Conservation (phyloP, 495 filamentous ascomycete genomes). For the Trichocladium uniseriatum region DNA sequence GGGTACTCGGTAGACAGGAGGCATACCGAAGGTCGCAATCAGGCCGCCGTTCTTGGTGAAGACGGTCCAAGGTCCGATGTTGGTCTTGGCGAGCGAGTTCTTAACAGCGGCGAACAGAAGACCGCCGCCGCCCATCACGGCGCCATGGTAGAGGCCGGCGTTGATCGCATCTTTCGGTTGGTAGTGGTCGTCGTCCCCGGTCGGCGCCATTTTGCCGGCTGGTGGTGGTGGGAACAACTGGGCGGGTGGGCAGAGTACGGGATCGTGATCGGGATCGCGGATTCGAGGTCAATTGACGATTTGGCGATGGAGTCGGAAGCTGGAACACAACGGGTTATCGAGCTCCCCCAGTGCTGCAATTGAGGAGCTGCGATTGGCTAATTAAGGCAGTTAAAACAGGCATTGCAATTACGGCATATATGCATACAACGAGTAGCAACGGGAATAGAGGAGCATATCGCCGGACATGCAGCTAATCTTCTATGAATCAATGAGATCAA, state of each 20-base stretch:
- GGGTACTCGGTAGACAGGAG: neutral
- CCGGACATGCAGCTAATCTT: too few species aligned
- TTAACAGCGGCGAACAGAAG: constrained; percentile 66
- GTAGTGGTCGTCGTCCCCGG: constrained; percentile 43
- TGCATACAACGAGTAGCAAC: too few species aligned
- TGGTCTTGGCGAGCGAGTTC: constrained; percentile 72
- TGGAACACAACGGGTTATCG: neutral
- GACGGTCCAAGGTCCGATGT: constrained; percentile 66
- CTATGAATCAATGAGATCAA: too few species aligned
- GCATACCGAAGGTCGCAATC: constrained; percentile 33
- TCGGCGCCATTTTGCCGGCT: constrained; percentile 36
- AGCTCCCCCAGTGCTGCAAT: constrained; percentile 2
- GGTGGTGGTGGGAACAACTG: constrained; percentile 1
- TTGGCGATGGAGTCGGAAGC: too few species aligned
- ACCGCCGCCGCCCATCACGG: constrained; percentile 58
- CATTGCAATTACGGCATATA: neutral
- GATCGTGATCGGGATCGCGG: neutral
- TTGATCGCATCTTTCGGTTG: constrained; percentile 72
- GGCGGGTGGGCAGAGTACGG: neutral
- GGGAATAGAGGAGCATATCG: too few species aligned
- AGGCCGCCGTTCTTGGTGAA: constrained; percentile 50
- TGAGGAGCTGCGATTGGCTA: constrained; percentile 7
- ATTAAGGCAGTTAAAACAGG: neutral
- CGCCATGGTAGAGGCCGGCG: constrained; percentile 51
- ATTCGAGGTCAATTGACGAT: constrained; percentile 1